Percentiles rank a stretch among this genome's conserved stretches.
Conservation (phyloP, 2,329 filamentous ascomycete species). For the Paracoccidioides brasiliensis region DNA sequence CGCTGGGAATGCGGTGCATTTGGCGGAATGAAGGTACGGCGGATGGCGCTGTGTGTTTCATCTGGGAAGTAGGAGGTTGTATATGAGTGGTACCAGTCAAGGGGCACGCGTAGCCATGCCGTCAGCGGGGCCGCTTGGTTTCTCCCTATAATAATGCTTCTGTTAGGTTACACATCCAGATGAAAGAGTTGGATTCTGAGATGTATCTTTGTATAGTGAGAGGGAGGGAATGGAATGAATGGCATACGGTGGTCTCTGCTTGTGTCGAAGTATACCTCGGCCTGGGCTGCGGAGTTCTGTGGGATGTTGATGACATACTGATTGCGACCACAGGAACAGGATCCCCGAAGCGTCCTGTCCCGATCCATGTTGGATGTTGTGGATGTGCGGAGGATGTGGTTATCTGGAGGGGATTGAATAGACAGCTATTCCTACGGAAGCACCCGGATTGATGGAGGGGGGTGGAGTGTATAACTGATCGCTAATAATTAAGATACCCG, state of each 20-base stretch:
- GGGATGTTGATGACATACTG: conserved; percentile 65
- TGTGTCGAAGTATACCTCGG: conserved; percentile 63
- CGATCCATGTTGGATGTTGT: conserved; percentile 6
- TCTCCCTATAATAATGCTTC: conserved; percentile 33
- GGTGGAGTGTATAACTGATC: too few species aligned
- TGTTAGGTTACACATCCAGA: background rate
- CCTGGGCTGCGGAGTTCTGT: conserved; percentile 39
- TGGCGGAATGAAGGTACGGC: conserved; percentile 51
- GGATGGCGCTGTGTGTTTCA: conserved; percentile 56
- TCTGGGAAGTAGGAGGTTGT: conserved; percentile 66
- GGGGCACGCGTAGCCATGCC: conserved; percentile 70
- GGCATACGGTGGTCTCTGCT: conserved; percentile 57
- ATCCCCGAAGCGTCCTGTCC: conserved; percentile 6
- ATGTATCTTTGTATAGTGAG: background rate
- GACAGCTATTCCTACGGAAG: too few species aligned
- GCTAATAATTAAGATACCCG: too few species aligned
- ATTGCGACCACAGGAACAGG: conserved; percentile 74
- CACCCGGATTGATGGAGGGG: too few species aligned
- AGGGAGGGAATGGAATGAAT: background rate
- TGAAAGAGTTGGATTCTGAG: background rate
- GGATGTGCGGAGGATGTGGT: background rate
- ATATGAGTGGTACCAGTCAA: conserved; percentile 64
- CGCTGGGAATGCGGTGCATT: conserved; percentile 49
- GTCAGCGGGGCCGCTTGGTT: conserved; percentile 60
- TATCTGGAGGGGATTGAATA: too few species aligned